Conservation (phyloP, 352 stramenopile species). For the Phytophthora kernoviae region DNA sequence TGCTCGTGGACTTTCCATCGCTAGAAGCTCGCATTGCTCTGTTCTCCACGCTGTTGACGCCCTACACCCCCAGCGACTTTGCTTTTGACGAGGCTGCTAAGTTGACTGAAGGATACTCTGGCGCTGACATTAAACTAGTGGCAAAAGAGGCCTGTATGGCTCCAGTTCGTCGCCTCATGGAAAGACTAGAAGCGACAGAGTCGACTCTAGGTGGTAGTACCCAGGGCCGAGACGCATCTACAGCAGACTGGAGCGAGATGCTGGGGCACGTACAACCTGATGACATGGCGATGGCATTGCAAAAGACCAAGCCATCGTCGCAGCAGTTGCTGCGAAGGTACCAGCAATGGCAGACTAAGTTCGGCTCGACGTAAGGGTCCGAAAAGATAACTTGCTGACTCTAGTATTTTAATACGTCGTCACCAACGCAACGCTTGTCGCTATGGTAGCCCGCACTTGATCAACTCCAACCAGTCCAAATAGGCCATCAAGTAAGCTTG, state of each 20-base stretch:
- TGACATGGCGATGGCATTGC: conserved; percentile 59
- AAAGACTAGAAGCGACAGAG: conserved; percentile 51
- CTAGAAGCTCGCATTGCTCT: conserved; percentile 58
- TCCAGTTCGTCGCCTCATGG: conserved; percentile 74
- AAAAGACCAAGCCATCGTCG: conserved; percentile 82
- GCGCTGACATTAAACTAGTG: conserved; percentile 85
- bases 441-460: too few species aligned
- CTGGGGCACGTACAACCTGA: conserved; percentile 62
- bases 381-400: neutral
- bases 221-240: conserved; percentile 22
- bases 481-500: too few species aligned
- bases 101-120: conserved; percentile 77
- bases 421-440: too few species aligned
- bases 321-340: conserved; percentile 82
- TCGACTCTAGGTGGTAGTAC: conserved; percentile 19
- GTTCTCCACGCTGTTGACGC: conserved; percentile 62
- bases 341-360: conserved; percentile 81
- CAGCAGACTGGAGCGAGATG: conserved; percentile 57
- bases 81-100: conserved; percentile 54
- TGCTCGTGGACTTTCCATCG: conserved; percentile 78
- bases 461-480: too few species aligned
- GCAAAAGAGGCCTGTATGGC: conserved; percentile 88
- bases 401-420: too few species aligned
- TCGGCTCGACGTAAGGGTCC: conserved; percentile 61
- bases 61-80: conserved; percentile 62